Evolutionary conservation across 2,329 filamentous ascomycete genomes (phyloP), one percentile per base, ranked within the genome.

Genomic region (Curvularia sp.): DNA sequence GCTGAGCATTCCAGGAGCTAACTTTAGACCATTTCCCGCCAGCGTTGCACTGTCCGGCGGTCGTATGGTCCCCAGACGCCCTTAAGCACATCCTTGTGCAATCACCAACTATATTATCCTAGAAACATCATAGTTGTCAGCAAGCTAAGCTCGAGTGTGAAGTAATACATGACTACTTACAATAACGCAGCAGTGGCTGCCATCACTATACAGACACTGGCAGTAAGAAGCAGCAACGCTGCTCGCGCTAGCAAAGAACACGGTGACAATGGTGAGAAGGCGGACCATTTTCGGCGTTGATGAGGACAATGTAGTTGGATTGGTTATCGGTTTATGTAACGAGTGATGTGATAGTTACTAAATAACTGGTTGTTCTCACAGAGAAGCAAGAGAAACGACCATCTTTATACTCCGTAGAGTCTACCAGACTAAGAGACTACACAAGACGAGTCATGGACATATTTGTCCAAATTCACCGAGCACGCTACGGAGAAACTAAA

Each of bases 211-310:
- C 18, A 54, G 51, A 42, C 51, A 54, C 30, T 54, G 51, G 51
- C 51, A 54, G 33, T 54, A 54, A 4, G 43, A 48, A 48, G 51
- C 51, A 18, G 43, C 51, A 54, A 54, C 51, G 42, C 51, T 54
- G 51, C 43, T 54, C 41, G 20, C 51, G 13, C 51, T 12, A 39
- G 51, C 51, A 13, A 54, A 47, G 18, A 54, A 31, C 10, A 48
- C 22, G 43, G 43, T 47, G 24, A 41, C 51, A 1, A 48, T 13
- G 9, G 51, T 48, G 8, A 54, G 31, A 54, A 47, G 20, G 26
- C 49, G 49, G 28, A 52, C 49, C 51, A 54, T 54, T 2, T 22
- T 41, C 7, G 6, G 5, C 38, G 18, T 41, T 41, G 38, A 20
- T 10, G 18, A 41, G n/a, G 18, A 41, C 4, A 4, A 41, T 41